Conservation (phyloP, 768 basidiomycete species). For the Harrya chromipes region DNA sequence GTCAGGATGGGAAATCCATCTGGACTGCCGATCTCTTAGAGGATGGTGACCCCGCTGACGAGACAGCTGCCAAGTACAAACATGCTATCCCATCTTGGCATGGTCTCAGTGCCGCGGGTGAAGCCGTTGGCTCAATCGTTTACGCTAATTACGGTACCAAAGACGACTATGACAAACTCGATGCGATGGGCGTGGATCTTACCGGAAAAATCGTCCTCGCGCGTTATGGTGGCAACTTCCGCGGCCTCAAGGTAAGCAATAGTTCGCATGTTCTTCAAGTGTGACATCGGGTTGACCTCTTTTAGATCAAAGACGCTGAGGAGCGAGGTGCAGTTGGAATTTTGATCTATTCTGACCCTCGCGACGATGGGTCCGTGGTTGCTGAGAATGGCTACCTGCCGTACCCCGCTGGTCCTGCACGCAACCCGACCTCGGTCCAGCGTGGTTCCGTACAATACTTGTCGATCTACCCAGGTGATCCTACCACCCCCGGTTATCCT, state of each 20-base stretch:
- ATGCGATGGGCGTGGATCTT: constrained; percentile 62
- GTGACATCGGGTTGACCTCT: constrained; percentile 8
- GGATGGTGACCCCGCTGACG: constrained; percentile 67
- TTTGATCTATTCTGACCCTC: constrained; percentile 82
- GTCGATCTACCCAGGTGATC: constrained; percentile 66
- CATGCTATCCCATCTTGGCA: constrained; percentile 81
- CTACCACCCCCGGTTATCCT: constrained; percentile 84
- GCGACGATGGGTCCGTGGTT: constrained; percentile 80
- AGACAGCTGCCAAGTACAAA: constrained; percentile 64
- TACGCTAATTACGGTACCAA: constrained; percentile 82
- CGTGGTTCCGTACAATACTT: constrained; percentile 80
- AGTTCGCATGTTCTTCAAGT: constrained; percentile 1
- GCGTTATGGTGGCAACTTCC: constrained; percentile 74
- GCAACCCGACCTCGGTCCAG: constrained; percentile 79
- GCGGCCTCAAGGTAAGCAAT: constrained; percentile 73
- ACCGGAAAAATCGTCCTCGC: constrained; percentile 75
- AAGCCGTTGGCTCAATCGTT: constrained; percentile 64
- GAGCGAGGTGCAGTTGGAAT: constrained; percentile 77
- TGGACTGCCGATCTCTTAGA: constrained; percentile 77
- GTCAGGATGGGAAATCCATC: constrained; percentile 45
- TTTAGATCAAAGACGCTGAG: constrained; percentile 75
- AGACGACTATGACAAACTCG: constrained; percentile 65
- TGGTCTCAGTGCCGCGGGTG: constrained; percentile 75
- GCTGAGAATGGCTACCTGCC: constrained; percentile 70
- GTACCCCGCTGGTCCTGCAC: constrained; percentile 78